Percentiles rank a stretch among this genome's conserved stretches.
Evolutionary conservation across 768 basidiomycete genomes (phyloP).

Genomic region (Lyophyllum decastes): DNA sequence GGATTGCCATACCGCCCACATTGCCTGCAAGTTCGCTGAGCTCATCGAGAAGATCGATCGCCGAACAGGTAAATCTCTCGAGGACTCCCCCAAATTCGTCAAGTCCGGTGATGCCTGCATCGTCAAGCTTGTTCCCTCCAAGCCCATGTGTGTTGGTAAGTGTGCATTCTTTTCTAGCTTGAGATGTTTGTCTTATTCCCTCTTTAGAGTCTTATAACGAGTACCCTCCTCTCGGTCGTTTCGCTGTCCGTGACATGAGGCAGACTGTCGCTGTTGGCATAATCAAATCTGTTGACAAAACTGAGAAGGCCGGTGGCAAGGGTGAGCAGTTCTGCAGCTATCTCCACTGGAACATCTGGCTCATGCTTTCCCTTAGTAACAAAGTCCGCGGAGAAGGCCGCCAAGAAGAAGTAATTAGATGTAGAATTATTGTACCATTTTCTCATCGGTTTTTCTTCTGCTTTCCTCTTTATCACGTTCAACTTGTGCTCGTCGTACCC

Average conservation of each 20-base stretch:
- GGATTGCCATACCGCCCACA: constrained; percentile 99
- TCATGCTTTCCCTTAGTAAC: constrained; percentile 55
- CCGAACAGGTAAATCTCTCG: constrained; percentile 93
- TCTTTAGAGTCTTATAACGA: constrained; percentile 80
- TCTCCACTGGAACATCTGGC: neutral
- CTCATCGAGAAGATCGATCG: constrained; percentile 99
- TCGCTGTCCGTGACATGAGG: constrained; percentile 99
- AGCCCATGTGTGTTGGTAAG: constrained; percentile 73
- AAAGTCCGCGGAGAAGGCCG: constrained; percentile 94
- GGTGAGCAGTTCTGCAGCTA: constrained; percentile 39
- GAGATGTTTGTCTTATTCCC: neutral
- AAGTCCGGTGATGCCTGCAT: constrained; percentile 99
- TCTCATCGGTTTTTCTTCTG: constrained; percentile 50
- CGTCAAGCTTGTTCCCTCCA: constrained; percentile 93
- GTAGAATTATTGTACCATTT: constrained; percentile 68
- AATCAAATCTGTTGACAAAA: constrained; percentile 97
- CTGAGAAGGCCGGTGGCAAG: constrained; percentile 88
- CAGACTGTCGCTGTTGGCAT: constrained; percentile 99
- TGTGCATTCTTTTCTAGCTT: constrained; percentile 1
- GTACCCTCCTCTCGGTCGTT: constrained; percentile 99
- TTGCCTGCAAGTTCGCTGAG: constrained; percentile 99
- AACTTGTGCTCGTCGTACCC: constrained; percentile 34
- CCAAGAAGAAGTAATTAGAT: constrained; percentile 94
- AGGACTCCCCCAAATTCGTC: constrained; percentile 92
- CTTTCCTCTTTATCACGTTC: constrained; percentile 34